Evolutionary conservation across 2,329 filamentous ascomycete genomes (phyloP).

Genomic region (Harringtonia lauricola): DNA sequence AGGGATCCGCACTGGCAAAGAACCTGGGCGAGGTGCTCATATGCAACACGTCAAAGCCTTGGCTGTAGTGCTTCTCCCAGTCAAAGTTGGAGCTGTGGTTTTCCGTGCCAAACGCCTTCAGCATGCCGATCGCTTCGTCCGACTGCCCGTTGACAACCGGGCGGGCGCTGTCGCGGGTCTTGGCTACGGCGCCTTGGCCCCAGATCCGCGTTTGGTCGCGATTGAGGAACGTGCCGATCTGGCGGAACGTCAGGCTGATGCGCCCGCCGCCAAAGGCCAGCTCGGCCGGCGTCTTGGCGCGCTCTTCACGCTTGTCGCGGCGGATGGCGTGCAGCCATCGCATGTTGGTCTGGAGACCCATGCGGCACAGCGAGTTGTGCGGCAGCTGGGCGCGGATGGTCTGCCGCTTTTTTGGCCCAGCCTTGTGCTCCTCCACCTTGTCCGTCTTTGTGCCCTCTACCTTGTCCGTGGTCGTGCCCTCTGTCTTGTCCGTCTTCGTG

Average conservation of each 20-base stretch:
- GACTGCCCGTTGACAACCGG: conserved; percentile 60
- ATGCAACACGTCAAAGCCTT: conserved; percentile 76
- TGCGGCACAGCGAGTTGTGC: conserved; percentile 79
- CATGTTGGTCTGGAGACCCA: conserved; percentile 72
- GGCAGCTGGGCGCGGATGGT: conserved; percentile 58
- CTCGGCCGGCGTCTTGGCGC: conserved; percentile 60
- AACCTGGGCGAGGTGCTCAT: conserved; percentile 40
- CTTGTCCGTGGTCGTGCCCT: background rate
- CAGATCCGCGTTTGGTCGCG: conserved; percentile 59
- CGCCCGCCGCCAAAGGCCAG: conserved; percentile 62
- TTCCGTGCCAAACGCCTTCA: conserved; percentile 73
- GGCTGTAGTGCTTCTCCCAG: conserved; percentile 67
- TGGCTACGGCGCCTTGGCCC: conserved; percentile 78
- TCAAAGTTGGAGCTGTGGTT: conserved; percentile 64
- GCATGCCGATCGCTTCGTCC: conserved; percentile 53
- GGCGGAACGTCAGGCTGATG: conserved; percentile 85
- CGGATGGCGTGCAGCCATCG: conserved; percentile 89
- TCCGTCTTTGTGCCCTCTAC: conserved; percentile 10
- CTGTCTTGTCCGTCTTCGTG: background rate
- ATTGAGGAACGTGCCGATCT: conserved; percentile 76
- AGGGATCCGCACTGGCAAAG: conserved; percentile 34
- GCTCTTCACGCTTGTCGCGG: conserved; percentile 63
- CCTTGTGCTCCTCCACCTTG: background rate
- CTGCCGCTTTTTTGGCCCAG: background rate
- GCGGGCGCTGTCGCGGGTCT: conserved; percentile 48